Evolutionary conservation across 2,329 filamentous ascomycete species (phyloP).

Genomic region (Fusarium austroafricanum): DNA sequence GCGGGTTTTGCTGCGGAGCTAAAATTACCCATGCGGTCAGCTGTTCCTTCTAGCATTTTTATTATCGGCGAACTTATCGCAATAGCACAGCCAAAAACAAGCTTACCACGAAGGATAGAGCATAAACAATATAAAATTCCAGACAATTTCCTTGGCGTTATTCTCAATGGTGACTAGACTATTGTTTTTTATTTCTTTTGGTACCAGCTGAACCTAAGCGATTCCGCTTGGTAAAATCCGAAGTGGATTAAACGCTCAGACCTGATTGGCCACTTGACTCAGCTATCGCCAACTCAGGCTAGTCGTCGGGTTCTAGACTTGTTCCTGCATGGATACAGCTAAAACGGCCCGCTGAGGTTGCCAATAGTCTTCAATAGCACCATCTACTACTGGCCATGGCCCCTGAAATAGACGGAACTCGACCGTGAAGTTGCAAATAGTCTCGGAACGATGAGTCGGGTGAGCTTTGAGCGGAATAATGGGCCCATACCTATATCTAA

Average conservation of each 20-base stretch:
- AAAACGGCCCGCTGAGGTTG: not conserved
- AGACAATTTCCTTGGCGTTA: accelerated
- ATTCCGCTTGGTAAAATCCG: not conserved
- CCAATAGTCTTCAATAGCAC: not conserved
- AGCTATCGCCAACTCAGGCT: accelerated
- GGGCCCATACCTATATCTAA: not conserved
- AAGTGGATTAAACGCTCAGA: accelerated
- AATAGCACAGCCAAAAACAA: too few relatives aligned
- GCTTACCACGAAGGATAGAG: too few relatives aligned
- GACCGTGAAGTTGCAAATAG: not conserved
- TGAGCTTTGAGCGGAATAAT: not conserved
- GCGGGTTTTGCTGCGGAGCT: too few relatives aligned
- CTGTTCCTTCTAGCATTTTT: too few relatives aligned
- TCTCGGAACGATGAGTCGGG: accelerated
- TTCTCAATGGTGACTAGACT: too few relatives aligned
- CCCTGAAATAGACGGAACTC: not conserved
- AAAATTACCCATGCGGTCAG: too few relatives aligned
- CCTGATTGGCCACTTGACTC: accelerated
- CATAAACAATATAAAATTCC: too few relatives aligned
- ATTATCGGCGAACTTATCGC: too few relatives aligned
- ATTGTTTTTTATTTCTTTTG: too few relatives aligned
- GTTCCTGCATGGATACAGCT: not conserved
- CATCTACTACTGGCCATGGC: not conserved
- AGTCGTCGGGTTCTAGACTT: not conserved
- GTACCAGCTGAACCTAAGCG: not conserved